phyloP scores from a whole-genome alignment of 768 basidiomycete species.

The Collybia sp. region DNA sequence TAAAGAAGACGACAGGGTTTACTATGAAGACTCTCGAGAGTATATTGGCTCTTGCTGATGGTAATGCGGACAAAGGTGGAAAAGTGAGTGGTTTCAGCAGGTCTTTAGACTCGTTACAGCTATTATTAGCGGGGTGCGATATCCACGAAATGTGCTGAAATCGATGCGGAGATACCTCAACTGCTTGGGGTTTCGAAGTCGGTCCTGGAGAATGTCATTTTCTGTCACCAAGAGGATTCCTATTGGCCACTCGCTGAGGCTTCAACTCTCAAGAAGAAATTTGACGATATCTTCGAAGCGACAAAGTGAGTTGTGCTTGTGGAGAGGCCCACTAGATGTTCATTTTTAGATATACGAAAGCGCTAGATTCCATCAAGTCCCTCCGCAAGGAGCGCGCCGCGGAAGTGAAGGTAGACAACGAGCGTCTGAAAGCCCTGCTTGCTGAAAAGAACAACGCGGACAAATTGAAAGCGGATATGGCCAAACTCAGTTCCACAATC shows the following conservation, averaged over 20 bases:
- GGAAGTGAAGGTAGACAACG: conserved; percentile 92
- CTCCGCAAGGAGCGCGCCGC: conserved; percentile 87
- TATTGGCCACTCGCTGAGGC: conserved; percentile 97
- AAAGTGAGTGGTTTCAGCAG: conserved; percentile 53
- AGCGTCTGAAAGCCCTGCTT: conserved; percentile 70
- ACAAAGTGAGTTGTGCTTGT: conserved; percentile 59
- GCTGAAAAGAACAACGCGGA: conserved; percentile 85
- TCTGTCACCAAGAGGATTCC: conserved; percentile 98
- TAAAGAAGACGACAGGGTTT: conserved; percentile 83
- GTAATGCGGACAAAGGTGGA: conserved; percentile 57
- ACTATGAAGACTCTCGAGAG: conserved; percentile 98
- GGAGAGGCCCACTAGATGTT: conserved; percentile 1
- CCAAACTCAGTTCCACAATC: conserved; percentile 57
- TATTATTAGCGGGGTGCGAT: conserved; percentile 70
- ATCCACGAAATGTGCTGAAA: conserved; percentile 96
- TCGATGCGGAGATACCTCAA: conserved; percentile 92
- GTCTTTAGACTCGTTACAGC: background rate
- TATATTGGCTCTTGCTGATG: conserved; percentile 72
- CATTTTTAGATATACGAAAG: conserved; percentile 83
- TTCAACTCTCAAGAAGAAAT: conserved; percentile 92
- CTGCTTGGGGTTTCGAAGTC: conserved; percentile 94
- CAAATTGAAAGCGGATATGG: conserved; percentile 66
- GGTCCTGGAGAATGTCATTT: conserved; percentile 99
- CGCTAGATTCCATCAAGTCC: conserved; percentile 85
- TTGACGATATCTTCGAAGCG: conserved; percentile 99